These are phyloP conservation scores for Aethionema arabicum DNA, from an alignment of 345 rosid species.

Conservation along the genomic window DNA sequence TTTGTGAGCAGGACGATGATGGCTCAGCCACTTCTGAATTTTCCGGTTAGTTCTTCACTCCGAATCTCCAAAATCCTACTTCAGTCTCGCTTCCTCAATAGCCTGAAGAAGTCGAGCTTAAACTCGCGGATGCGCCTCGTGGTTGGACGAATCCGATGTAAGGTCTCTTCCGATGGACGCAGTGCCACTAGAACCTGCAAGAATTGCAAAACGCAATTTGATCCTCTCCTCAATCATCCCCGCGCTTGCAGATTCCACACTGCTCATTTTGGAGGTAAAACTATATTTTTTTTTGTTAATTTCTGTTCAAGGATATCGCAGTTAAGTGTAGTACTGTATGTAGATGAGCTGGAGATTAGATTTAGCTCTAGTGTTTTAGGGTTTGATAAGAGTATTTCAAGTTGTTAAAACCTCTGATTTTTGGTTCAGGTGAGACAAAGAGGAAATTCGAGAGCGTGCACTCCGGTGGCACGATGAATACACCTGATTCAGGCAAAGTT, in stretches of 20 bases:
- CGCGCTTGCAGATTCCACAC: constrained; percentile 83
- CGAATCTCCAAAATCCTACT: not conserved
- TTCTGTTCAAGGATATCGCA: not conserved
- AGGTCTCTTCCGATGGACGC: constrained; percentile 12
- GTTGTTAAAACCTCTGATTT: not conserved
- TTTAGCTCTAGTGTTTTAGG: not conserved
- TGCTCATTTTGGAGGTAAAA: constrained; percentile 88
- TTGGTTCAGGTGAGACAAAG: constrained; percentile 74
- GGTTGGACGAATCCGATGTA: constrained; percentile 9
- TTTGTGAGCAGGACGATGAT: constrained; percentile 9
- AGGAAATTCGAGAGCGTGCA: constrained; percentile 93
- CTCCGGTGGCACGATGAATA: constrained; percentile 76
- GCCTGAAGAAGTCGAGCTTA: constrained; percentile 2
- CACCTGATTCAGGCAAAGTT: constrained; percentile 71
- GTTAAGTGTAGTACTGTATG: too few relatives aligned
- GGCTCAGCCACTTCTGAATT: constrained; percentile 20
- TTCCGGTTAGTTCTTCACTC: constrained; percentile 2
- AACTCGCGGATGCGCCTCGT: constrained; percentile 12
- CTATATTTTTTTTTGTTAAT: not conserved
- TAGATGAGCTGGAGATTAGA: not conserved
- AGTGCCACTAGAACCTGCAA: constrained; percentile 64
- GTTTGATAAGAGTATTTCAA: not conserved
- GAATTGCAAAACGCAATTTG: constrained; percentile 90
- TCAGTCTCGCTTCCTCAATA: not conserved
- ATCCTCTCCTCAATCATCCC: constrained; percentile 71